These are phyloP conservation scores for Ophiostoma angusticollis DNA, from an alignment of 2,329 filamentous ascomycete species.

Conservation along the genomic window DNA sequence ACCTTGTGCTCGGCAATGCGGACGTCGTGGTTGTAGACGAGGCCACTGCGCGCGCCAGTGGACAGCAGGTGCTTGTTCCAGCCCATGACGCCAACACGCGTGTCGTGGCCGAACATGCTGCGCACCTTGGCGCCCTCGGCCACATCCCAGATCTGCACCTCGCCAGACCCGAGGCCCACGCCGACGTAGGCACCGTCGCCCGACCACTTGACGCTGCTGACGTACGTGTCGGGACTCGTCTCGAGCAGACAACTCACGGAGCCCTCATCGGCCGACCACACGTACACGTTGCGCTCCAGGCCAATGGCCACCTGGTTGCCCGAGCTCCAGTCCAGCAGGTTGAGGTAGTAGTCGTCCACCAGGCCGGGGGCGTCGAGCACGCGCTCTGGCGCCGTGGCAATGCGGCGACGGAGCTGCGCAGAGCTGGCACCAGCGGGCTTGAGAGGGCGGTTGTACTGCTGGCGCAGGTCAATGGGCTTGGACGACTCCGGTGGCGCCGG, in stretches of 20 bases:
- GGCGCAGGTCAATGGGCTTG: slow-evolving; percentile 92
- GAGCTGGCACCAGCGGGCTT: slow-evolving; percentile 61
- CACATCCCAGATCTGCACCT: slow-evolving; percentile 99
- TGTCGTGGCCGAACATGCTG: slow-evolving; percentile 97
- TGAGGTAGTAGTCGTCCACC: slow-evolving; percentile 98
- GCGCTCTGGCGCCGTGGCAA: slow-evolving; percentile 88
- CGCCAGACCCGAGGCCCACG: slow-evolving; percentile 85
- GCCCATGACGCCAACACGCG: slow-evolving; percentile 92
- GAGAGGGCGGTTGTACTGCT: slow-evolving; percentile 94
- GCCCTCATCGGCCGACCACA: slow-evolving; percentile 94
- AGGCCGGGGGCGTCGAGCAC: slow-evolving; percentile 92
- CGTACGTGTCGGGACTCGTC: slow-evolving; percentile 79
- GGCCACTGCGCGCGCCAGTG: slow-evolving; percentile 83
- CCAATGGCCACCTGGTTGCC: slow-evolving; percentile 97
- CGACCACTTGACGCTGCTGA: slow-evolving; percentile 98
- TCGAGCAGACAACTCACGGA: slow-evolving; percentile 81
- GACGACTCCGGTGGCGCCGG: slow-evolving; percentile 95
- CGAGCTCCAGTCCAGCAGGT: slow-evolving; percentile 95
- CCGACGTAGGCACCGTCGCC: slow-evolving; percentile 93
- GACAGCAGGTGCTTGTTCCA: slow-evolving; percentile 99
- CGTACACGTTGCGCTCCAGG: slow-evolving; percentile 90
- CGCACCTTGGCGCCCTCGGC: slow-evolving; percentile 90
- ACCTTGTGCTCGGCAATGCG: slow-evolving; percentile 96
- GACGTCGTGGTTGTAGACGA: slow-evolving; percentile 98
- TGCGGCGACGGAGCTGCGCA: slow-evolving; percentile 79